phyloP scores from a whole-genome alignment of 495 filamentous ascomycete species.

The Oidiodendron maius region DNA sequence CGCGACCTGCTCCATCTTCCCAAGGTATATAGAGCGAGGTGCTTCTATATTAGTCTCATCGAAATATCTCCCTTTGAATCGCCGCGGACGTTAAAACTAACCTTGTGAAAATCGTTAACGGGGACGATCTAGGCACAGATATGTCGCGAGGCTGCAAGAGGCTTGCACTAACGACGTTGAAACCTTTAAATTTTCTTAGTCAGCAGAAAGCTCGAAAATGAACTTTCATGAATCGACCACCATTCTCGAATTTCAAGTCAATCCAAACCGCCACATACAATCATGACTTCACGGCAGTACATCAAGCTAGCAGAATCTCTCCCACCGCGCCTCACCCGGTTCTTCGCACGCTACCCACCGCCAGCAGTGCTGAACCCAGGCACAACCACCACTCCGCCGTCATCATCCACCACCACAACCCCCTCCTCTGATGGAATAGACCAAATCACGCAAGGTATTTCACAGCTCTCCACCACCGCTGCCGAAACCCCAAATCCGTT shows the following conservation, averaged over 20 bases:
- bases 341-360: slow-evolving; percentile 87
- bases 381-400: slow-evolving; percentile 33
- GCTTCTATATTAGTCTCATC: no score
- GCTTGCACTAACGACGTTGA: background rate
- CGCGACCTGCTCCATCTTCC: background rate
- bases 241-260: background rate
- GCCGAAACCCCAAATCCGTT: slow-evolving; percentile 61
- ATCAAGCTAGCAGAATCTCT: slow-evolving; percentile 54
- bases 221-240: no score
- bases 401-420: slow-evolving; percentile 9
- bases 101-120: no score
- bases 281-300: slow-evolving; percentile 10
- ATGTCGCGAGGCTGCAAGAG: background rate
- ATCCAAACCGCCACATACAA: background rate
- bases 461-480: slow-evolving; percentile 11
- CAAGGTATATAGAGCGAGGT: no score
- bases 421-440: slow-evolving; percentile 18
- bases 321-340: slow-evolving; percentile 70
- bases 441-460: slow-evolving; percentile 12
- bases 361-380: slow-evolving; percentile 38
- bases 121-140: no score
- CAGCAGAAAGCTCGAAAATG: no score
- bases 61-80: no score
- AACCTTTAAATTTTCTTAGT: background rate
- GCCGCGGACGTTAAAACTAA: no score